Base-by-base conservation (phyloP, 768 basidiomycete genomes). In the Kwoniella mangroviensis region DNA sequence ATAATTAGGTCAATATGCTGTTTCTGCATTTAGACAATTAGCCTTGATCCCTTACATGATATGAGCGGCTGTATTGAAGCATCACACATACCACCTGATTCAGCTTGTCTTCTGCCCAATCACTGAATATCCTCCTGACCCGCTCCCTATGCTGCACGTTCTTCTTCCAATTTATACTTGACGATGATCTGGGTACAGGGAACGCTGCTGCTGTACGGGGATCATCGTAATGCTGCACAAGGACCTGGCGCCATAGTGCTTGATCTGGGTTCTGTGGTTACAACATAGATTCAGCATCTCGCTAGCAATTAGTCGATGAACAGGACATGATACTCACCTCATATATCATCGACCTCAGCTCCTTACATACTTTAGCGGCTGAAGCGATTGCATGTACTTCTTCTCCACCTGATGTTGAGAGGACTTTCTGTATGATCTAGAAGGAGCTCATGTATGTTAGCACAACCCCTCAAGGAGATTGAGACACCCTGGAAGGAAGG, bases 181-280 rank as follows among this genome's bases (percentile, higher is more conserved):
- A 15, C 19, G 53, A 15, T 15, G 49, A 13, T 41, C 70, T 52
- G 3, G 56, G 40, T 17, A 19, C 17, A 4, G 59, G n/a, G 60
- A 59, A 69, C 15, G 71, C 40, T 2, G 73, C 73, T 13, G 73
- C 66, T 4, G 17, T 1, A 24, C 71, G 63, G 13, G 81, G 81
- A 70, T 82, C 75, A 53, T 82, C 81, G 65, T 77, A 80, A 41
- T 69, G 49, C 58, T 72, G 56, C 1, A 73, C 67, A 51, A 75
- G 72, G 34, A 82, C 70, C 57, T 80, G 74, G 11, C 79, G 68
- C 81, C 81, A 82, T 9, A 82, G 64, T 17, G 78, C 71, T 66
- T 70, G 65, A 45, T 82, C 79, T 17, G 77, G 72, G 54, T 77
- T 73, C 78, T 75, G 42, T n/a, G n/a, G n/a, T n/a, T 13, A 21